Evolutionary conservation across 1,284 basidiomycete genomes (phyloP).

Genomic region (Puccinia coronata): DNA sequence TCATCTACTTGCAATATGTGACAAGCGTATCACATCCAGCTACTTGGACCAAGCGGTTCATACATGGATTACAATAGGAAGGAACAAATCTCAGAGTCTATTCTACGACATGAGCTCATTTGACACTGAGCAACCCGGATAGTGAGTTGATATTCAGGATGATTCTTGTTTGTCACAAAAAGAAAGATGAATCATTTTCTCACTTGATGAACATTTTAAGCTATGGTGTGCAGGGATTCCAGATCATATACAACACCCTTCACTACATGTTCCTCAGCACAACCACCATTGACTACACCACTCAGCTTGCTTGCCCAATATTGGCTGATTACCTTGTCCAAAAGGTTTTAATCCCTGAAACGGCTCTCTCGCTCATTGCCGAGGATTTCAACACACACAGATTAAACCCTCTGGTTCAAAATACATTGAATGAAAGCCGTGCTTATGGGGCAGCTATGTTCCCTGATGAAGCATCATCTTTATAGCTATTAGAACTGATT

Average conservation of each 20-base stretch:
- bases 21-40: not conserved
- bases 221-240: not conserved
- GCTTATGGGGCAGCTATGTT: not conserved
- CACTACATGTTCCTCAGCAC: not conserved
- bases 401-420: not conserved
- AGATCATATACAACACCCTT: not conserved
- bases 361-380: not conserved
- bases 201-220: not conserved
- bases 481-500: no score
- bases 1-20: no score
- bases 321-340: not conserved
- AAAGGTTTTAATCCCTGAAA: not conserved
- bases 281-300: not conserved
- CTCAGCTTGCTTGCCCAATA: not conserved
- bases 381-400: constrained; percentile 1
- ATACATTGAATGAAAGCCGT: not conserved
- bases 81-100: not conserved
- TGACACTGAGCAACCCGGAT: constrained; percentile 12
- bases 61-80: not conserved
- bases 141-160: not conserved
- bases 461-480: not conserved
- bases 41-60: not conserved
- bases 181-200: no score
- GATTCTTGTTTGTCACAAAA: no score
- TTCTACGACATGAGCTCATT: not conserved